A percentile compares a stretch with the other conserved stretches of the same genome.
Evolutionary conservation across 345 rosid genomes (phyloP).

Genomic region (Psidium guajava): DNA sequence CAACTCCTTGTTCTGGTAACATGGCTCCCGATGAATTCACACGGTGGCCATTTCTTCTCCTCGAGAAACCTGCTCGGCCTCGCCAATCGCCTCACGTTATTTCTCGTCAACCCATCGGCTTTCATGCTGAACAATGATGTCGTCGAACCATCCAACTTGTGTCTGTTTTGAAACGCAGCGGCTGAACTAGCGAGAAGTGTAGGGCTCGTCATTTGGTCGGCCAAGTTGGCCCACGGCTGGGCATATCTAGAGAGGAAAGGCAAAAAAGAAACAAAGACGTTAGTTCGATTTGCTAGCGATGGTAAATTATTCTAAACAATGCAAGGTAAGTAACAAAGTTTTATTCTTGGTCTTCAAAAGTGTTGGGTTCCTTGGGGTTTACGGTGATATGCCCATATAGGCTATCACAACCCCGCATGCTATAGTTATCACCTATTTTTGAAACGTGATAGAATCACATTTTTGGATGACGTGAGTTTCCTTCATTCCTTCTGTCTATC

Average conservation of each 20-base stretch:
- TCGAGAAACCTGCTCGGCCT: slow-evolving; percentile 7
- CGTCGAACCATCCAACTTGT: neutral
- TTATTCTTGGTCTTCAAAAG: neutral
- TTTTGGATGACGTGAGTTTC: too few relatives aligned
- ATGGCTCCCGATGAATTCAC: neutral
- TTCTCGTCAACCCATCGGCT: neutral
- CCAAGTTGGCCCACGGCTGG: neutral
- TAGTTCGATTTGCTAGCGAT: neutral
- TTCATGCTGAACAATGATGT: neutral
- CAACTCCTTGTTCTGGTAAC: neutral
- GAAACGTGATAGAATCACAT: too few relatives aligned
- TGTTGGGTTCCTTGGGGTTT: too few relatives aligned
- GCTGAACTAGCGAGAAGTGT: neutral
- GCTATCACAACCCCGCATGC: too few relatives aligned
- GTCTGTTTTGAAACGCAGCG: neutral
- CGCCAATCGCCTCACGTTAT: neutral
- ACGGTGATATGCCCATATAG: too few relatives aligned
- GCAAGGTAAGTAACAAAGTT: neutral
- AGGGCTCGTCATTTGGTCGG: neutral
- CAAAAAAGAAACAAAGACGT: neutral
- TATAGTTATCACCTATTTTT: too few relatives aligned
- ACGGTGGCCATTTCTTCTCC: slow-evolving; percentile 12
- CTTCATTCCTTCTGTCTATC: too few relatives aligned
- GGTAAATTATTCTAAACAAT: neutral
- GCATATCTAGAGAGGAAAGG: neutral